Conservation (phyloP, 2,329 filamentous ascomycete genomes). For the Alternaria conjuncta region DNA sequence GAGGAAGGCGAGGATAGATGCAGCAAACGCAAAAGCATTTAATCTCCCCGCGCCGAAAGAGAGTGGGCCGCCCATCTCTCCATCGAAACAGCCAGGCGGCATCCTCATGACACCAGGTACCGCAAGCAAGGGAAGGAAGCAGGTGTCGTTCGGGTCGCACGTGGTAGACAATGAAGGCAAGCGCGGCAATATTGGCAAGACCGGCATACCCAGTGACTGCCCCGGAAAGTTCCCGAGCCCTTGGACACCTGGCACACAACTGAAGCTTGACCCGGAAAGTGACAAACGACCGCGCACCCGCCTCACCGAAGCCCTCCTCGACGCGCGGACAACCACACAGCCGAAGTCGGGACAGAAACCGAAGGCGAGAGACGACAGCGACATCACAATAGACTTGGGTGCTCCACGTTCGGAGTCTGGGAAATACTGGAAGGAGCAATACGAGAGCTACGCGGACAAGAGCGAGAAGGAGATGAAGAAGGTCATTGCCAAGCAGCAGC, state of each 20-base stretch:
- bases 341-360: slow-evolving; percentile 36
- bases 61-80: slow-evolving; percentile 48
- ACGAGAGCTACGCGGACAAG: slow-evolving; percentile 74
- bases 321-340: slow-evolving; percentile 51
- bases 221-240: slow-evolving; percentile 59
- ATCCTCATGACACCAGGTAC: slow-evolving; percentile 70
- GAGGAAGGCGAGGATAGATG: slow-evolving; percentile 36
- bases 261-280: slow-evolving; percentile 34
- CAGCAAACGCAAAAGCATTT: slow-evolving; percentile 29
- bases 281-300: slow-evolving; percentile 49
- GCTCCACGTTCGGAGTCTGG: slow-evolving; percentile 78
- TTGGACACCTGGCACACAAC: slow-evolving; percentile 53
- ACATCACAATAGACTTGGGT: slow-evolving; percentile 73
- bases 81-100: slow-evolving; percentile 63
- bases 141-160: slow-evolving; percentile 65
- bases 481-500: slow-evolving; percentile 78
- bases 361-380: slow-evolving; percentile 58
- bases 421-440: slow-evolving; percentile 81
- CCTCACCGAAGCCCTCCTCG: slow-evolving; percentile 54
- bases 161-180: slow-evolving; percentile 64
- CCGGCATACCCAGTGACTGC: slow-evolving; percentile 56
- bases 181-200: slow-evolving; percentile 53
- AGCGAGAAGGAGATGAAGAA: slow-evolving; percentile 77
- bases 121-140: slow-evolving; percentile 62
- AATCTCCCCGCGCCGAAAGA: slow-evolving; percentile 30